Evolutionary conservation across 257 asterid genomes (phyloP).

Genomic region (Solanum sejunctum): DNA sequence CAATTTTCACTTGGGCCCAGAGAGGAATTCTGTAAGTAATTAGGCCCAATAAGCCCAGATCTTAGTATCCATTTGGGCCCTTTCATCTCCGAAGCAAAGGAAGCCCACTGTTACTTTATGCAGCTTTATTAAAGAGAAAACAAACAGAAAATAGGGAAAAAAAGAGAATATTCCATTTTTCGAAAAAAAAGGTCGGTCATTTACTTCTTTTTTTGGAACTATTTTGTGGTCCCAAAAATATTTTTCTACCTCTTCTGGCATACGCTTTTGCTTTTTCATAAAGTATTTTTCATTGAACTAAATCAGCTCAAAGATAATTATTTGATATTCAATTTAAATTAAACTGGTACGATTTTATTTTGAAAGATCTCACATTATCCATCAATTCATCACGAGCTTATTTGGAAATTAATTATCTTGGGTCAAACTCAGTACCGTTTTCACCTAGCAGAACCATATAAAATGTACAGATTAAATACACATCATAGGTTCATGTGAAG

Average conservation of each 20-base stretch:
- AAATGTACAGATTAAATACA: too few relatives aligned
- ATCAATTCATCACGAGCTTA: too few relatives aligned
- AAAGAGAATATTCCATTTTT: neutral
- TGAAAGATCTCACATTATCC: neutral
- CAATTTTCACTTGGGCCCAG: neutral
- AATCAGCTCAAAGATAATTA: neutral
- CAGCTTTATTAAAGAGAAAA: neutral
- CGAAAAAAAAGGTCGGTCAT: neutral
- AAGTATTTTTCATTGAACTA: neutral
- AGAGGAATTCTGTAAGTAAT: neutral
- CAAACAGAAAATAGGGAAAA: neutral
- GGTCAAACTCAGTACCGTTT: too few relatives aligned
- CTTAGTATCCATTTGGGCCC: neutral
- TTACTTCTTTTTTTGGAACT: neutral
- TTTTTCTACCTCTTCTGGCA: neutral
- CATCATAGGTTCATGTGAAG: neutral
- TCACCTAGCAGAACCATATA: too few relatives aligned
- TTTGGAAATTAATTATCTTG: too few relatives aligned
- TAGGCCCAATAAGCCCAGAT: neutral
- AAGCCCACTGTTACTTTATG: neutral
- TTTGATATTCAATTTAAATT: neutral
- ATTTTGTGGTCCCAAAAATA: neutral
- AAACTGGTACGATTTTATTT: neutral
- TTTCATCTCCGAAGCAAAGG: neutral
- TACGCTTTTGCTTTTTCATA: neutral